Percentiles rank a stretch among this genome's conserved stretches.
Evolutionary conservation across 2,329 filamentous ascomycete species (phyloP).

Genomic region (Colletotrichum tamarilloi): DNA sequence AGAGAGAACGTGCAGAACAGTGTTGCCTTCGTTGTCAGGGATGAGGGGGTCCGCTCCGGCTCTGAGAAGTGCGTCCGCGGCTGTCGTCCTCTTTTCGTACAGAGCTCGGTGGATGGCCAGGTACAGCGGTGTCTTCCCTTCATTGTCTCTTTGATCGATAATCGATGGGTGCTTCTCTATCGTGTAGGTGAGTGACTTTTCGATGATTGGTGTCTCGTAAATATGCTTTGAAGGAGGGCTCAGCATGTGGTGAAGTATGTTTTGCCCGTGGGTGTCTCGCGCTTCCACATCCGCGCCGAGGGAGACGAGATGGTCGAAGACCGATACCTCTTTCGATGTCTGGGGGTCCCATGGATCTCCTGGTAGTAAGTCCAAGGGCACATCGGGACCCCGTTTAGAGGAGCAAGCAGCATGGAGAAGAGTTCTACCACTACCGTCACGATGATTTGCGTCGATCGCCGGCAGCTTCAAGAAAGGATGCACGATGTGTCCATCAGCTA

Average conservation of each 20-base stretch:
- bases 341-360: not conserved
- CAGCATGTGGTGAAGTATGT: conserved; percentile 40
- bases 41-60: conserved; percentile 38
- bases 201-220: not conserved
- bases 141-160: conserved; percentile 35
- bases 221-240: not conserved
- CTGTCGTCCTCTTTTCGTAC: not conserved
- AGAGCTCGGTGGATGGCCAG: not conserved
- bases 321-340: not conserved
- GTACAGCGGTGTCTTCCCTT: conserved; percentile 42
- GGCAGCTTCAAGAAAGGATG: conserved; percentile 37
- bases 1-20: conserved; percentile 38
- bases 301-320: conserved; percentile 37
- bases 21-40: conserved; percentile 36
- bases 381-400: conserved; percentile 16
- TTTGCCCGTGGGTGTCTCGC: conserved; percentile 37
- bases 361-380: not conserved
- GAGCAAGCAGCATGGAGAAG: conserved; percentile 41
- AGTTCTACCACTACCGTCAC: conserved; percentile 41
- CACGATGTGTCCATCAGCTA: conserved; percentile 21
- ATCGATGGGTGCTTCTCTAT: conserved; percentile 25
- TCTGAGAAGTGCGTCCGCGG: conserved; percentile 34
- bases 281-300: conserved; percentile 41
- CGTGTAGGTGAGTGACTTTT: conserved; percentile 16
- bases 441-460: conserved; percentile 39